Evolutionary conservation across 75 land plant genomes (phyloP).

Genomic region (Pinus albicaulis): DNA sequence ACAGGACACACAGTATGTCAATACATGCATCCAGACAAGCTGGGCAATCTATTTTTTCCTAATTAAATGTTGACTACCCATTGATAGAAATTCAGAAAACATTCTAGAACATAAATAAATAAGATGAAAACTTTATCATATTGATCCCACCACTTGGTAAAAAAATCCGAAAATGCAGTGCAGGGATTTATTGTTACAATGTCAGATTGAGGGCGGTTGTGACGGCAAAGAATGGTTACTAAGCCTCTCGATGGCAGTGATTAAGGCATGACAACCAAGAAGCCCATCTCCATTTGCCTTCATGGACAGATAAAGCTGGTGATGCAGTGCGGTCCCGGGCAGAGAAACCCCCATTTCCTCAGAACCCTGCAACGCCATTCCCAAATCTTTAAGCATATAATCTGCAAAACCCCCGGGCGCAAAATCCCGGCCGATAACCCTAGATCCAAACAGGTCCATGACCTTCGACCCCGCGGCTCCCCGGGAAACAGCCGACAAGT

Average conservation of each 20-base stretch:
- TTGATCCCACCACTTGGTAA: too few species aligned
- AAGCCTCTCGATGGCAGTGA: conserved; percentile 46
- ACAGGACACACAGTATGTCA: too few species aligned
- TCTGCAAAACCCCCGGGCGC: conserved; percentile 62
- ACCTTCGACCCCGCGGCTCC: conserved; percentile 76
- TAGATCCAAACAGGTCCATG: conserved; percentile 65
- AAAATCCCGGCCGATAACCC: conserved; percentile 66
- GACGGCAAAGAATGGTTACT: conserved; percentile 10
- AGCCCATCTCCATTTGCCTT: conserved; percentile 62
- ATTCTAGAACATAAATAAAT: too few species aligned
- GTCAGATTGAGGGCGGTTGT: neutral
- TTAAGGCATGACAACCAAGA: conserved; percentile 50
- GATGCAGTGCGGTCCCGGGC: conserved; percentile 40
- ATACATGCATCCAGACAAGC: too few species aligned
- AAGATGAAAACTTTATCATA: neutral
- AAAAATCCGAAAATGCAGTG: conserved; percentile 2
- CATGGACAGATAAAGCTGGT: conserved; percentile 51
- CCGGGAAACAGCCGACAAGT: conserved; percentile 46
- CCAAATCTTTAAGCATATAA: conserved; percentile 88
- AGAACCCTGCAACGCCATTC: conserved; percentile 52
- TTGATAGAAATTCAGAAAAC: too few species aligned
- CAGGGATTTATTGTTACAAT: too few species aligned
- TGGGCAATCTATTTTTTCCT: too few species aligned
- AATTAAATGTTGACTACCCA: too few species aligned
- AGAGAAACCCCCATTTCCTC: conserved; percentile 24